Evolutionary conservation across 169 alveolate genomes (phyloP), one percentile per base, ranked within the genome.

Genomic region (Hepatocystis sp.): DNA sequence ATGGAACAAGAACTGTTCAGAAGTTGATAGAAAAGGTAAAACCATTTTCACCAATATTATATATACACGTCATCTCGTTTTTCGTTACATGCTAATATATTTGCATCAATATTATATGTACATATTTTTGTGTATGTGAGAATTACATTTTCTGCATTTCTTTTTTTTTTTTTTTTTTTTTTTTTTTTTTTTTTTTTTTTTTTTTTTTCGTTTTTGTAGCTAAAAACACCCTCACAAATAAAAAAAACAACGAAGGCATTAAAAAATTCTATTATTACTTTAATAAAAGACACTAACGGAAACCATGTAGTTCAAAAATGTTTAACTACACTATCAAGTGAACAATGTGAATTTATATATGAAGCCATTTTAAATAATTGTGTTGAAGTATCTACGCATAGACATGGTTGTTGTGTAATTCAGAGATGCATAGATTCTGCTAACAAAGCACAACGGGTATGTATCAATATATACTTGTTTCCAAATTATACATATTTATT

Each of bases 401-500:
- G 97, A 63, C 98, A 97, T 86, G 99, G 99, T 4, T 96, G 99
- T 84, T 97, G 99, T 71, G 98, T 97, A n/a, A 88, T 97, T 91
- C 98, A 97, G 91, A 67, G 98, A 51, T 96, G 98, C 84, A 89
- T 95, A 2, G 98, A 97, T 66, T 95, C 97, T 34, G 97, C 98
- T 2, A 95, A 86, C 15, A 85, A 61, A 4, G 52, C 44, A 8
- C 96, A 91, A 44, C 67, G 67, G 66, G 91, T 58, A 23, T 10
- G 88, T 2, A 10, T 17, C 5, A 5, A 28, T 11, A 32, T 25
- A n/a, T 5, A 40, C 28, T 1, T 46, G 52, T n/a, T n/a, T n/a
- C n/a, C n/a, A n/a, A n/a, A n/a, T n/a, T n/a, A n/a, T n/a, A n/a
- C n/a, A n/a, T n/a, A n/a, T n/a, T n/a, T n/a, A n/a, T n/a, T n/a